Base-by-base conservation (phyloP, 139 green algal species). In the Spirogloea muscicola region DNA sequence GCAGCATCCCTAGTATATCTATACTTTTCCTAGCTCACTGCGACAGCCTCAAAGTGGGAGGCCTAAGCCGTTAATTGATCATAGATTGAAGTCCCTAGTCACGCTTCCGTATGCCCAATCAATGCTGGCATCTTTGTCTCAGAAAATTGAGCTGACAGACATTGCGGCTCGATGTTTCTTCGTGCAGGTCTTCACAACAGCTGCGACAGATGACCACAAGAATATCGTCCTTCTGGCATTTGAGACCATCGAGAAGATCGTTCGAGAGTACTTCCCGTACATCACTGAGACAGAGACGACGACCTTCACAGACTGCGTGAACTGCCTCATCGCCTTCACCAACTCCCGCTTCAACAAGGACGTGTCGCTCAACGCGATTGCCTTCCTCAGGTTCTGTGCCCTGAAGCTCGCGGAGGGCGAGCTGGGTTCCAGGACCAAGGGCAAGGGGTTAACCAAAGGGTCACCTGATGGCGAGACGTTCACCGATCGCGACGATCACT, bases 241-340 rank as follows among this genome's bases (percentile, higher is more conserved):
- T 29, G 60, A 78, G 61, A 98, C 94, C 3, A 92, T 99, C 39
- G 94, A 99, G 80, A 94, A 92, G 82, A 96, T 99, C 72, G 92
- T 99, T 66, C 84, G 94, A 3, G 91, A 98, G 81, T 90, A 98
- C 87, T 98, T 99, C 82, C 82, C 84, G 29, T 89, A 93, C 83
- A 97, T 99, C 82, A 97, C 94, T 4, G 94, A 98, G 82, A 97
- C 94, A 5, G 93, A 99, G 84, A 89, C 90, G 33, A 93, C 89
- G 7, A 97, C 93, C 7, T 99, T 99, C 87, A 97, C 92, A 0
- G 94, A 98, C 85, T 96, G 90, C 74, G 95, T 99, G 60, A 99
- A 99, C 86, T 99, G 95, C 87, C 89, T 99, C 33, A 96, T 97
- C 59, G 94, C 92, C 34, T 99, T 97, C 88, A 96, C 94, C 82